Evolutionary conservation across 129 eudicot genomes (phyloP), one percentile per base, ranked within the genome.

Genomic region (Solidago caesia): DNA sequence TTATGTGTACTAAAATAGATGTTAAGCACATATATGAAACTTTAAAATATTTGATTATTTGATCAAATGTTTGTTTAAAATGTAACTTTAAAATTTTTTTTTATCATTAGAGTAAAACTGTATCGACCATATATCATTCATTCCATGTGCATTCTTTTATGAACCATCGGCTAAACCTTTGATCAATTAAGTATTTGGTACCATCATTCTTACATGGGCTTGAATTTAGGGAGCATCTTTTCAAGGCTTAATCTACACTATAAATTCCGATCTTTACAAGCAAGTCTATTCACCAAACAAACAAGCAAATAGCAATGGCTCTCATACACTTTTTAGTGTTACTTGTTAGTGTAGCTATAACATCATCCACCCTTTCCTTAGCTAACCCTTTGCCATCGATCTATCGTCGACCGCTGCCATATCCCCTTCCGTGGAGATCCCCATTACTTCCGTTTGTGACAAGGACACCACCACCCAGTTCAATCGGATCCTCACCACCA

Each of bases 121-220:
- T 33, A 33, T 33, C 39, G 3, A 33, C 39, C 39, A 33, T 33
- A 33, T 21, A 67, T 44, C 80, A 46, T 43, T 25, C 80, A 67
- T 76, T 26, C 55, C 68, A 76, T 66, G 21, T 52, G 80, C 74
- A 76, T 76, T 76, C 48, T 33, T 67, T 25, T 67, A 48, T 67
- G 67, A 60, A 55, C 13, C 64, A 66, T 75, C 80, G 67, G 80
- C 80, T 42, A 75, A 75, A 75, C 62, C 4, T 53, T 75, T 75
- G 73, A 56, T 75, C 73, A 66, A n/a, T n/a, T n/a, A n/a, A 53
- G 43, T 75, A 57, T 66, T 75, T 55, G 67, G 80, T 53, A 53
- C 53, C 72, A 75, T 66, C 55, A 67, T 59, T 67, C 68, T 57
- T 68, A 76, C 80, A 67, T 67, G 80, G 80, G 80, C 80, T 78